Base-by-base conservation (phyloP, 192 early-diverging fungal genomes). In the Kickxella alabastrina region DNA sequence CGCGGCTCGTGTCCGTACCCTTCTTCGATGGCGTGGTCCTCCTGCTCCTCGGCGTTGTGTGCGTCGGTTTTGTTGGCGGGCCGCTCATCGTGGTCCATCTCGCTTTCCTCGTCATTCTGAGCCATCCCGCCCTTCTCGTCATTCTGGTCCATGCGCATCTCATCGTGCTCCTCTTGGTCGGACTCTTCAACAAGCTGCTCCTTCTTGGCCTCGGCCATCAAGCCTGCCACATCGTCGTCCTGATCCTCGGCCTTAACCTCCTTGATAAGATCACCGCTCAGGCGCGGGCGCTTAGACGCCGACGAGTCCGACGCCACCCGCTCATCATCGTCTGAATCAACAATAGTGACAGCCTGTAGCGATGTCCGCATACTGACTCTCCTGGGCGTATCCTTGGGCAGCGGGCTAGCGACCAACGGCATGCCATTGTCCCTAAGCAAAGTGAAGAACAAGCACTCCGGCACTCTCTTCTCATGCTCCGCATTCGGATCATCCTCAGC, bases 381-480 rank as follows among this genome's bases (percentile, higher is more conserved):
- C 15, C 52, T 44, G 21, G 52, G 52, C 31, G 42, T 42, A 32
- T 19, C 52, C 31, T 44, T 32, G 8, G 52, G 43, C 52, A 44
- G 13, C 29, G 31, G 52, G 21, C 52, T 54, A 21, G 40, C 31
- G 28, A 47, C 44, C 25, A 47, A 28, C 15, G 22, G 18, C 17
- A 28, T 18, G 3, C 22, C 17, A 13, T 28, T 13, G 3, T 23
- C 45, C 1, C 18, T 37, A 22, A 40, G 49, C 40, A 72, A 43
- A 12, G 53, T 62, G 53, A 68, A 78, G 40, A 68, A 78, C 53
- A 78, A 32, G 49, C 75, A 78, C 29, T 71, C 62, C 0, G 75
- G 54, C 0, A 65, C 59, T 12, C 68, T 55, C 39, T 42, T 49
- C 26, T 51, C 49, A 38, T 78, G 75, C 49, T 78, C 75, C 9